Evolutionary conservation across 495 filamentous ascomycete species (phyloP), one percentile per base, ranked within the genome.

Genomic region (Saxophila tyrrhenica): DNA sequence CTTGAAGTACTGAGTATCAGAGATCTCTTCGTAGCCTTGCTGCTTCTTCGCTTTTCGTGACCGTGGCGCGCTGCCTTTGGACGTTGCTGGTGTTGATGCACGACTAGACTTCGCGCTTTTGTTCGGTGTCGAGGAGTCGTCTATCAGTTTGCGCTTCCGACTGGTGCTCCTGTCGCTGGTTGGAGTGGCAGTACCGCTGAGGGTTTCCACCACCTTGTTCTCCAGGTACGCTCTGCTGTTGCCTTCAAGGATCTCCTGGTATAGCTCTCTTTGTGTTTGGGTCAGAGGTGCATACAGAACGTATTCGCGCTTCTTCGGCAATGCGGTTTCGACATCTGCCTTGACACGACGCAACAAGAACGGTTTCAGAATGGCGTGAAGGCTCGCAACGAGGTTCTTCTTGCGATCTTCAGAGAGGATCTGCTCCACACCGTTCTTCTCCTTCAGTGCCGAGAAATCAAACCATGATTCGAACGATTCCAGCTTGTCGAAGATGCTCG

Each of bases 261-360:
- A 97, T 7, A 97, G 72, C 51, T 95, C 92, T 25, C 88, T 85
- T 62, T 98, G 92, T 52, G 85, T 84, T 16, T 82, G 72, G 0
- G 88, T 94, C 58, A 98, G 77, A 0, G 90, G 92, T 3, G 92
- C 90, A 55, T 86, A 97, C 5, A 98, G 70, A 19, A 98, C 83
- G 64, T 98, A 98, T 66, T 98, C 92, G 32, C 92, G 80, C 72
- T 98, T 98, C 68, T 88, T 89, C 0, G 92, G 92, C n/a, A 98
- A 70, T 47, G 83, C 76, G 19, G 79, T 82, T 63, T 94, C 89
- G 1, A 98, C 92, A 67, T 98, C 92, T 0, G 87, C 82, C 69
- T 98, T 98, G 52, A 97, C 78, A 24, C 92, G 76, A 8, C 92
- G 79, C 9, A 98, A 73, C 0, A 98, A 75, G 59, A 98, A 85